A percentile compares a stretch with the other conserved stretches of the same genome.
Evolutionary conservation across 148 eudicot genomes (phyloP).

Genomic region (Silene uniflora): DNA sequence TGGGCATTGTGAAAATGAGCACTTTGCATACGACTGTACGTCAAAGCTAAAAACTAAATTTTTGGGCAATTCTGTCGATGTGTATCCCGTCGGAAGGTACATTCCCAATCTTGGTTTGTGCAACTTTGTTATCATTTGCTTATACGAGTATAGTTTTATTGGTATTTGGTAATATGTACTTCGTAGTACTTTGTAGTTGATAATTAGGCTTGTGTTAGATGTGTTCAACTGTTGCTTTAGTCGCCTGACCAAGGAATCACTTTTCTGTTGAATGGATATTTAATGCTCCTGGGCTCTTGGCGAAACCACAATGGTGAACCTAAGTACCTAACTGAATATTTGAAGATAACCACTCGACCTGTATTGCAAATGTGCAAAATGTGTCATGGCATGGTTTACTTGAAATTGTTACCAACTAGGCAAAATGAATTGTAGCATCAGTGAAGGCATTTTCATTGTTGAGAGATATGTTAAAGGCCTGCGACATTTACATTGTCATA

Average conservation of each 20-base stretch:
- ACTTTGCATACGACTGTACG: conserved; percentile 84
- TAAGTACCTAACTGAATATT: neutral
- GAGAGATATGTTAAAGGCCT: neutral
- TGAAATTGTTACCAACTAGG: neutral
- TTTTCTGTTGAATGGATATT: neutral
- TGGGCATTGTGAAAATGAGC: conserved; percentile 93
- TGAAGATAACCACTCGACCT: neutral
- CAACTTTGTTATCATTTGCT: neutral
- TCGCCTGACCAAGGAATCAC: neutral
- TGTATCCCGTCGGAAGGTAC: conserved; percentile 98
- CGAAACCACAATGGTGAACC: neutral
- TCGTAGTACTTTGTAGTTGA: neutral
- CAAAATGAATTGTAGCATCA: neutral
- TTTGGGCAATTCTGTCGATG: conserved; percentile 85
- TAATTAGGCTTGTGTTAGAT: neutral
- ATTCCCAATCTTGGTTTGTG: neutral
- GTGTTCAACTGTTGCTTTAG: neutral
- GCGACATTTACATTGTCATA: neutral
- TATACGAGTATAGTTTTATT: neutral
- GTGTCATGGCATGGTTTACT: neutral
- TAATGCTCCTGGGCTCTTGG: conserved; percentile 4
- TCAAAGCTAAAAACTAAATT: conserved; percentile 94
- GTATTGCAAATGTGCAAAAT: neutral
- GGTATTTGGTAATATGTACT: neutral
- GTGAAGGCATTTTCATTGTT: neutral